Evolutionary conservation across 2,329 filamentous ascomycete genomes (phyloP).

Genomic region (Ascomycota sp.): DNA sequence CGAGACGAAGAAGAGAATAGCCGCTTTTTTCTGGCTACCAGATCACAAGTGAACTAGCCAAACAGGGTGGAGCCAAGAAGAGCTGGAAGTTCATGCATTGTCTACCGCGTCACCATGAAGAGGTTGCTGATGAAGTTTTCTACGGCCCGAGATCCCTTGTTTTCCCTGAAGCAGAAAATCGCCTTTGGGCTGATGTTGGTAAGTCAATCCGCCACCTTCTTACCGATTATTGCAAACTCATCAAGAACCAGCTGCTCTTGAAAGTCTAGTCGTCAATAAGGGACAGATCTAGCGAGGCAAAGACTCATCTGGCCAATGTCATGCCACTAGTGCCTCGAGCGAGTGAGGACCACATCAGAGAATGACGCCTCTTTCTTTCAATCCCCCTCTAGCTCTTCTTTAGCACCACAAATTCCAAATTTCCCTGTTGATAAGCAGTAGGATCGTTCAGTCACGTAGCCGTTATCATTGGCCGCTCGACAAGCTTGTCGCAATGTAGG

Average conservation of each 20-base stretch:
- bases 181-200: conserved; percentile 75
- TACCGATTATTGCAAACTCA: not conserved
- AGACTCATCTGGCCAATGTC: too few species aligned
- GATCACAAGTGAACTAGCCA: conserved; percentile 69
- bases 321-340: too few species aligned
- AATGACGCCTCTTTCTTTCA: too few species aligned
- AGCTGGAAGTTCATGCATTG: conserved; percentile 99
- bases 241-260: conserved; percentile 39
- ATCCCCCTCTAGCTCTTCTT: too few species aligned
- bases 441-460: too few species aligned
- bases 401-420: too few species aligned
- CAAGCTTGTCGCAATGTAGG: too few species aligned
- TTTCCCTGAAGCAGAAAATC: conserved; percentile 86
- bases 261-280: conserved; percentile 88
- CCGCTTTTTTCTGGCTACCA: conserved; percentile 84
- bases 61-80: conserved; percentile 66
- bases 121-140: conserved; percentile 89
- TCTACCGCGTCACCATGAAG: conserved; percentile 74
- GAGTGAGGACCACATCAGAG: too few species aligned
- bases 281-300: conserved; percentile 38
- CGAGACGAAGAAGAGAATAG: conserved; percentile 56
- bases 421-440: too few species aligned
- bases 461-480: too few species aligned
- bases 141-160: conserved; percentile 72
- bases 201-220: conserved; percentile 13